Conservation (phyloP, 352 stramenopile species). For the Globisporangium barbulae region DNA sequence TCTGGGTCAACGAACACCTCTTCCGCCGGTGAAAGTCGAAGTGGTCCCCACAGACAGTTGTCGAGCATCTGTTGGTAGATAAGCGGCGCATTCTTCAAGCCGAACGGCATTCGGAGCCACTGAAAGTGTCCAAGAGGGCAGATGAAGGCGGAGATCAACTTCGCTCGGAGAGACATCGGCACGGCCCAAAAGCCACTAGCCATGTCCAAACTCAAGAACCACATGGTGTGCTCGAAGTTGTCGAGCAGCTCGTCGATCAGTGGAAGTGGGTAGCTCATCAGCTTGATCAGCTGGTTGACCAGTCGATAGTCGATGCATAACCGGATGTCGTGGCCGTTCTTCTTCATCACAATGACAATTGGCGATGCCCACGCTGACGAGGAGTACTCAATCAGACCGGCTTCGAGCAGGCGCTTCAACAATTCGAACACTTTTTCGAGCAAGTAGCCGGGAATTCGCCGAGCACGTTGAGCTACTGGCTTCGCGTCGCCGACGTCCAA, state of each 20-base stretch:
- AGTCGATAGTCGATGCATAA: conserved; percentile 20
- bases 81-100: conserved; percentile 18
- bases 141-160: conserved; percentile 20
- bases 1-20: no score
- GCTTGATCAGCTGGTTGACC: conserved; percentile 19
- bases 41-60: conserved; percentile 17
- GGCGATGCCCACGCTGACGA: not conserved
- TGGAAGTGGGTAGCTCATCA: conserved; percentile 18
- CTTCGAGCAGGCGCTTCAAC: not conserved
- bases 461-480: not conserved
- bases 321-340: conserved; percentile 12
- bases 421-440: not conserved
- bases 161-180: conserved; percentile 13
- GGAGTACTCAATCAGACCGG: not conserved
- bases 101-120: conserved; percentile 22
- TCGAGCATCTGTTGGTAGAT: conserved; percentile 16
- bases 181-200: conserved; percentile 17
- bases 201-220: conserved; percentile 14
- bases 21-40: not conserved
- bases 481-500: not conserved
- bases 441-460: not conserved
- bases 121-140: conserved; percentile 22
- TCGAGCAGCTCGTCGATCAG: conserved; percentile 27
- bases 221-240: conserved; percentile 20
- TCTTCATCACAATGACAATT: conserved; percentile 18